These are phyloP conservation scores for Cydonia oblonga DNA, from an alignment of 331 rosid species.

Conservation along the genomic window DNA sequence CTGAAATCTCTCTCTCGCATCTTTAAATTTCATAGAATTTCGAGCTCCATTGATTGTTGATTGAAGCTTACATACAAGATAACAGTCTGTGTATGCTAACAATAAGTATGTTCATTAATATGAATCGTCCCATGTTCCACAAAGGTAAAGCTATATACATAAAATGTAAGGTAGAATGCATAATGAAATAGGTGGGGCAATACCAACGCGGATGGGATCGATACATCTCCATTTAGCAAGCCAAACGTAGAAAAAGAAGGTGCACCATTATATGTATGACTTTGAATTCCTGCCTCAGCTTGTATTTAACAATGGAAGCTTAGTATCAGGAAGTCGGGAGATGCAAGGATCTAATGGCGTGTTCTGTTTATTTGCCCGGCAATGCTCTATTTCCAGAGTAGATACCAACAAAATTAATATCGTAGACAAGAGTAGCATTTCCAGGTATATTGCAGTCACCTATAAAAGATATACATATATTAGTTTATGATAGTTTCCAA, in stretches of 20 bases:
- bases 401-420: constrained; percentile 55
- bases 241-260: too few species aligned
- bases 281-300: constrained; percentile 18
- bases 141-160: neutral
- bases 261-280: neutral
- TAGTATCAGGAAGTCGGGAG: constrained; percentile 7
- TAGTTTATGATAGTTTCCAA: constrained; percentile 7
- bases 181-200: neutral
- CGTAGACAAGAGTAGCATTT: constrained; percentile 84
- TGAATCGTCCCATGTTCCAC: neutral
- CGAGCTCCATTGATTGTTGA: too few species aligned
- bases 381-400: constrained; percentile 59
- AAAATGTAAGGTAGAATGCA: neutral
- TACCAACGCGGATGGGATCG: neutral
- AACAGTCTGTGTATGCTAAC: too few species aligned
- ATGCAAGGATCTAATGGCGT: constrained; percentile 28
- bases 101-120: neutral
- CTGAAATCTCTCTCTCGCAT: too few species aligned
- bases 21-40: too few species aligned
- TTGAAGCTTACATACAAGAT: too few species aligned
- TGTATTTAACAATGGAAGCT: neutral
- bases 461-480: constrained; percentile 19
- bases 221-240: neutral
- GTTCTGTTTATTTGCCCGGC: constrained; percentile 6
- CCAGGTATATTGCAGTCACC: constrained; percentile 97